phyloP scores from a whole-genome alignment of 2,329 filamentous ascomycete species.

The Fusarium napiforme region DNA sequence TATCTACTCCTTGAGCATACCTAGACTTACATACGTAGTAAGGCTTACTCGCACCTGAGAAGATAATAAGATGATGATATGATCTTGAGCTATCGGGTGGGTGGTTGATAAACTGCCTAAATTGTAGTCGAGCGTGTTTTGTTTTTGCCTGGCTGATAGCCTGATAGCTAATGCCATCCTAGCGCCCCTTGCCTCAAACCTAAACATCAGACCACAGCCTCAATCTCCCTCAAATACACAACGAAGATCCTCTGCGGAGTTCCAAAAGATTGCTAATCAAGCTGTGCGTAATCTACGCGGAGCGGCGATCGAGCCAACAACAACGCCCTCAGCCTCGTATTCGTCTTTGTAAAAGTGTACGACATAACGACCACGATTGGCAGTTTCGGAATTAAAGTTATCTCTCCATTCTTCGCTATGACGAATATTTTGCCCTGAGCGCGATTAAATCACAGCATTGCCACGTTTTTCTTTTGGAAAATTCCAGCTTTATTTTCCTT shows the following conservation, averaged over 20 bases:
- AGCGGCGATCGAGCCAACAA: background rate
- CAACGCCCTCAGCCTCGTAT: background rate
- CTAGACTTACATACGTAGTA: too few species aligned
- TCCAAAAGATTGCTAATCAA: background rate
- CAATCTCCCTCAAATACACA: background rate
- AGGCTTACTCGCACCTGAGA: background rate
- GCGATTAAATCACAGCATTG: background rate
- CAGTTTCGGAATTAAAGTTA: background rate
- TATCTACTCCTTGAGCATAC: background rate
- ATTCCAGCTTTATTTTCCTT: background rate
- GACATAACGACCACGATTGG: background rate
- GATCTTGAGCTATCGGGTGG: fast-evolving
- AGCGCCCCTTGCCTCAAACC: background rate
- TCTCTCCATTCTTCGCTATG: background rate
- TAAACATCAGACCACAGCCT: background rate
- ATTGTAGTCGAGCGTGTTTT: background rate
- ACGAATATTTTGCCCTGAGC: background rate
- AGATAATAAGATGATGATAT: background rate
- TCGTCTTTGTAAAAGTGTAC: background rate
- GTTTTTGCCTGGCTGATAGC: background rate
- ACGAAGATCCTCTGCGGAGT: background rate
- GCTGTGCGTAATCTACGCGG: background rate
- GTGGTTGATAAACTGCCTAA: background rate
- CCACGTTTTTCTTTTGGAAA: background rate
- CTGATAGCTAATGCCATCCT: background rate